Conservation (phyloP, 2,329 filamentous ascomycete genomes). For the Xylaria sp. region DNA sequence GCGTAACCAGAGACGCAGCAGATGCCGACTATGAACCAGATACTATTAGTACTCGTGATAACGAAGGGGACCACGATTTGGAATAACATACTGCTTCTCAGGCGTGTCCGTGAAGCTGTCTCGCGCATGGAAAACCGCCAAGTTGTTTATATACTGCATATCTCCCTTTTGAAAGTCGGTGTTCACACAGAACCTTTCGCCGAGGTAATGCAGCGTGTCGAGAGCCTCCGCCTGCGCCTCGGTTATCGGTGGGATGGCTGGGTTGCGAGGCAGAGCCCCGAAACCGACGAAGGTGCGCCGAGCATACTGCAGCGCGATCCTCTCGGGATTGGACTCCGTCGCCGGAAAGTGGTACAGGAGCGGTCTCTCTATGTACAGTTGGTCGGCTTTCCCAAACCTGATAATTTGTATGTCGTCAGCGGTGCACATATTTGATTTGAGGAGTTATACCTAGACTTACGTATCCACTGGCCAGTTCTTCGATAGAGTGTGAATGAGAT, state of each 20-base stretch:
- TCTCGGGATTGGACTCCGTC: conserved; percentile 58
- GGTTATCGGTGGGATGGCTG: conserved; percentile 66
- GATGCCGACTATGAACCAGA: conserved; percentile 55
- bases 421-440: background rate
- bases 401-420: background rate
- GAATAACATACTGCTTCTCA: conserved; percentile 56
- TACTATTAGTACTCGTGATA: conserved; percentile 10
- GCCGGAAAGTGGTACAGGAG: conserved; percentile 67
- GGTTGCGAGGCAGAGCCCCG: conserved; percentile 62
- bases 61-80: background rate
- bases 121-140: conserved; percentile 64
- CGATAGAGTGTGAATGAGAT: conserved; percentile 67
- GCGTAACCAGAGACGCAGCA: conserved; percentile 62
- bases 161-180: conserved; percentile 63
- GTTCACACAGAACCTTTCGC: conserved; percentile 58
- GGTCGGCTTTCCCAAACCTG: conserved; percentile 54
- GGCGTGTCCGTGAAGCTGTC: conserved; percentile 60
- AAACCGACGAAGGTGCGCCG: conserved; percentile 69
- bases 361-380: conserved; percentile 61
- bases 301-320: conserved; percentile 70
- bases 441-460: conserved; percentile 47
- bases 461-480: conserved; percentile 63
- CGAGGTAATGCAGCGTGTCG: conserved; percentile 62
- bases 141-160: conserved; percentile 66
- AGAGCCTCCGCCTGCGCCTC: conserved; percentile 65